phyloP scores from a whole-genome alignment of 805 yeast genomes.

The Blastobotrys muscicola region DNA sequence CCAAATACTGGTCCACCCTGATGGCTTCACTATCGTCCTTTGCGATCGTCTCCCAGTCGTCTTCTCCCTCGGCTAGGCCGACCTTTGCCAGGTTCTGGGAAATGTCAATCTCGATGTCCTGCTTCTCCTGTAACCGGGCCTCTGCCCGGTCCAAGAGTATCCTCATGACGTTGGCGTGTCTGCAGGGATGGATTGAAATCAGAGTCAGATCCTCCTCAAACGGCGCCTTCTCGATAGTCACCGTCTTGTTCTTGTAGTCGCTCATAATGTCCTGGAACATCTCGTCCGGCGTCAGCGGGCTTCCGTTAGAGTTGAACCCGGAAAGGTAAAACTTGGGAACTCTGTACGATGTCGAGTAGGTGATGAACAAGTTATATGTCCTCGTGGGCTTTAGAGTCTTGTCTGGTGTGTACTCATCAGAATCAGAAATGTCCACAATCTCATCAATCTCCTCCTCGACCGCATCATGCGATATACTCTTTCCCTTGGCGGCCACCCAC shows the following conservation, averaged over 20 bases:
- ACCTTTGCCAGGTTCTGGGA: slow-evolving; percentile 36
- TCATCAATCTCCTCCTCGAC: slow-evolving; percentile 10
- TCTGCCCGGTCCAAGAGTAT: slow-evolving; percentile 70
- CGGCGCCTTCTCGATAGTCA: slow-evolving; percentile 89
- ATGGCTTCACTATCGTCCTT: slow-evolving; percentile 37
- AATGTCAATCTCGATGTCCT: slow-evolving; percentile 12
- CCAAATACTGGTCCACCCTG: slow-evolving; percentile 83
- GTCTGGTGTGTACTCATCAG: slow-evolving; percentile 17
- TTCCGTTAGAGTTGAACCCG: slow-evolving; percentile 76
- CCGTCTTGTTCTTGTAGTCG: slow-evolving; percentile 92
- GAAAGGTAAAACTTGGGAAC: slow-evolving; percentile 92
- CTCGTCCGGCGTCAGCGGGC: slow-evolving; percentile 74
- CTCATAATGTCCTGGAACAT: slow-evolving; percentile 93
- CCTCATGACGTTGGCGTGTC: slow-evolving; percentile 90
- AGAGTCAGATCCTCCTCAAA: slow-evolving; percentile 61
- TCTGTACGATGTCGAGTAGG: slow-evolving; percentile 89
- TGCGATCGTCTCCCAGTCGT: slow-evolving; percentile 52
- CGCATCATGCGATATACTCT: background rate
- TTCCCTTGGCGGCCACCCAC: slow-evolving; percentile 12
- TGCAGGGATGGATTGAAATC: slow-evolving; percentile 93
- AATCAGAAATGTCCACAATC: slow-evolving; percentile 17
- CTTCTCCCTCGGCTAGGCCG: slow-evolving; percentile 34
- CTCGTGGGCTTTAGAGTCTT: slow-evolving; percentile 30
- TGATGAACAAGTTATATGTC: slow-evolving; percentile 79
- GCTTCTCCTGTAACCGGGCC: slow-evolving; percentile 24